phyloP scores from a whole-genome alignment of 441 rosid species.

The Hura crepitans region DNA sequence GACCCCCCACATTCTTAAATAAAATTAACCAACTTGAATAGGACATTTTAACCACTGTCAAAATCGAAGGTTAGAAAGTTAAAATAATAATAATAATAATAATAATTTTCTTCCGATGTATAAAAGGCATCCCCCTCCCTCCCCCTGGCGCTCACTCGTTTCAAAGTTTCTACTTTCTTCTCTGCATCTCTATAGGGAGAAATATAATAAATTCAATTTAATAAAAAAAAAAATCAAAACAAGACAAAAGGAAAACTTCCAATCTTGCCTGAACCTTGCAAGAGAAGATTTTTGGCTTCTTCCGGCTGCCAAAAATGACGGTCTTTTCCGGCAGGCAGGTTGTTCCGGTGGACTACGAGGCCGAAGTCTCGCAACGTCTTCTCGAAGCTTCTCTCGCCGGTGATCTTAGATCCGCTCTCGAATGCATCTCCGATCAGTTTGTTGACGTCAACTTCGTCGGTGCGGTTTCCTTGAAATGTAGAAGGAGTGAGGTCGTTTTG shows the following conservation, averaged over 20 bases:
- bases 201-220: not conserved
- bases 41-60: constrained; percentile 13
- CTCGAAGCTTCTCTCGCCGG: constrained; percentile 65
- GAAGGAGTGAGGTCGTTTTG: constrained; percentile 62
- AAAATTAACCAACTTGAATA: not conserved
- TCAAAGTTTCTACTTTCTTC: constrained; percentile 35
- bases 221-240: not conserved
- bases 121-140: constrained; percentile 2
- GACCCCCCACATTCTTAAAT: constrained; percentile 14
- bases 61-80: not conserved
- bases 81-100: not conserved
- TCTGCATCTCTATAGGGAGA: constrained; percentile 29
- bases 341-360: constrained; percentile 84
- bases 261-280: constrained; percentile 4
- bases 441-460: constrained; percentile 86
- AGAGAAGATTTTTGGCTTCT: not conserved
- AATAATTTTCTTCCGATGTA: not conserved
- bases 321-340: constrained; percentile 82
- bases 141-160: constrained; percentile 55
- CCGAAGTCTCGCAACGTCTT: constrained; percentile 79
- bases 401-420: constrained; percentile 53
- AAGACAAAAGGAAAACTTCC: not conserved
- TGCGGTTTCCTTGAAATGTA: constrained; percentile 59
- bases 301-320: constrained; percentile 40
- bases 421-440: constrained; percentile 61